These are phyloP conservation scores for Dovyalis caffra DNA, from an alignment of 345 rosid genomes.

Conservation along the genomic window DNA sequence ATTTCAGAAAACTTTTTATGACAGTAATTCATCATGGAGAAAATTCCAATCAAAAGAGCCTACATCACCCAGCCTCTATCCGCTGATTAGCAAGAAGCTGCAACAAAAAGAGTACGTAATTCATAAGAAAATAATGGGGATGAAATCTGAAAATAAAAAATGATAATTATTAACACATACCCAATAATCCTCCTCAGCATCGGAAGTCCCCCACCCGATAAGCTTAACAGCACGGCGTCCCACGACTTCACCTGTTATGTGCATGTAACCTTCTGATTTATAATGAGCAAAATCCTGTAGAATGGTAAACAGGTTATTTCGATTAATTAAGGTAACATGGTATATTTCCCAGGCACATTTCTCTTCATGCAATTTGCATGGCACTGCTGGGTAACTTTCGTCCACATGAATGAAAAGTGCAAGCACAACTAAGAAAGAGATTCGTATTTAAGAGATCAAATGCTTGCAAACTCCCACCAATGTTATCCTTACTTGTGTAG, in stretches of 20 bases:
- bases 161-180: constrained; percentile 33
- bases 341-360: background rate
- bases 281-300: constrained; percentile 92
- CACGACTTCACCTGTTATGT: constrained; percentile 62
- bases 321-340: too few species aligned
- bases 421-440: background rate
- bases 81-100: constrained; percentile 97
- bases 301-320: background rate
- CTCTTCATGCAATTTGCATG: background rate
- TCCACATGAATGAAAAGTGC: background rate
- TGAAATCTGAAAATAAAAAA: background rate
- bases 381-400: too few species aligned
- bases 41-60: constrained; percentile 17
- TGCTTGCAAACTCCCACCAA: background rate
- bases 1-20: background rate
- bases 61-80: constrained; percentile 92
- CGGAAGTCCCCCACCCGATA: constrained; percentile 94
- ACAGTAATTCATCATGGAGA: background rate
- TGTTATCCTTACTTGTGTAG: background rate
- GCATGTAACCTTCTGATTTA: constrained; percentile 89
- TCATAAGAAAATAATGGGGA: background rate
- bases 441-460: too few species aligned
- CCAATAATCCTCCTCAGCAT: constrained; percentile 90
- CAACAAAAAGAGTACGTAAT: background rate
- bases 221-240: constrained; percentile 98